Evolutionary conservation across 2,329 filamentous ascomycete species (phyloP).

Genomic region (Hypoxylon sp.): DNA sequence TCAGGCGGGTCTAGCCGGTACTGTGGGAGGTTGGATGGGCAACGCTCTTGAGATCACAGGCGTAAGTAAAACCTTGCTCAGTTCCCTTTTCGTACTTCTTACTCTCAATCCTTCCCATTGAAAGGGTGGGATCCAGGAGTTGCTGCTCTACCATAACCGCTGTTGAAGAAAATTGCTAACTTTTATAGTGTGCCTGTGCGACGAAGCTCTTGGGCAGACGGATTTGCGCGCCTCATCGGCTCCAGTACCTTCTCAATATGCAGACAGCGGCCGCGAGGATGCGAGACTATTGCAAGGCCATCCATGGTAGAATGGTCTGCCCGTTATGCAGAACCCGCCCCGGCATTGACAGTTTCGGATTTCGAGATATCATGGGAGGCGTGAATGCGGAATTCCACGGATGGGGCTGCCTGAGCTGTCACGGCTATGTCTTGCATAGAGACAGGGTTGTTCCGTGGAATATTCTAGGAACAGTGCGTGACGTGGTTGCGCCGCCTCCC

Average conservation of each 20-base stretch:
- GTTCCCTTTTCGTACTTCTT: no score
- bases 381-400: not conserved
- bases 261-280: not conserved
- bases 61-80: not conserved
- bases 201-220: conserved; percentile 16
- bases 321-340: not conserved
- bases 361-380: not conserved
- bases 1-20: not conserved
- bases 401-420: conserved; percentile 19
- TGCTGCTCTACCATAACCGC: not conserved
- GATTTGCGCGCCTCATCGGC: conserved; percentile 24
- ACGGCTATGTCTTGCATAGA: conserved; percentile 1
- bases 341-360: conserved; percentile 1
- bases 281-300: not conserved
- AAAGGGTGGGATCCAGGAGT: no score
- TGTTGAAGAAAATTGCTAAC: not conserved
- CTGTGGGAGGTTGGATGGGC: conserved; percentile 4
- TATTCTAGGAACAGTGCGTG: not conserved
- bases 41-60: not conserved
- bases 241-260: conserved; percentile 18
- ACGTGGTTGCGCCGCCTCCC: not conserved
- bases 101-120: no score
- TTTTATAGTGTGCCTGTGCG: conserved; percentile 20
- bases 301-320: conserved; percentile 22
- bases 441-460: not conserved